Conservation (phyloP, 805 yeast genomes). For the Saccharomycopsis sp. region DNA sequence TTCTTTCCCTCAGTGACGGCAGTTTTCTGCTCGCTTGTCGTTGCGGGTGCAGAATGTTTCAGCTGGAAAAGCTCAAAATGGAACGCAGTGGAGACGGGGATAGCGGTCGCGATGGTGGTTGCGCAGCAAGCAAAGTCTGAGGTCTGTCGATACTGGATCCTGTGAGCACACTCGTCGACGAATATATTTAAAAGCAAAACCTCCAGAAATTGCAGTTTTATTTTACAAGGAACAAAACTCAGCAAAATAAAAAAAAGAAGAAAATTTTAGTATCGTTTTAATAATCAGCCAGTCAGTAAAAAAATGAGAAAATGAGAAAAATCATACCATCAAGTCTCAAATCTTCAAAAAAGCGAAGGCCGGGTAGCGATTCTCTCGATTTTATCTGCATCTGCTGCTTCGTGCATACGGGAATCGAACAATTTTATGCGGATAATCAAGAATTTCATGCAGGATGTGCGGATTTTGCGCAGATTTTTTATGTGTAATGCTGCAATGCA, state of each 20-base stretch:
- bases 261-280: neutral
- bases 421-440: neutral
- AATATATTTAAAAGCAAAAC: neutral
- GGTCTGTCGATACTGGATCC: neutral
- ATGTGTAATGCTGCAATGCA: neutral
- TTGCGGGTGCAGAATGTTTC: too few species aligned
- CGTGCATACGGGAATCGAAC: neutral
- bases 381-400: neutral
- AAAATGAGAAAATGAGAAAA: neutral
- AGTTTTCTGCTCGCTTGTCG: too few species aligned
- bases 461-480: neutral
- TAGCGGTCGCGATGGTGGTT: neutral
- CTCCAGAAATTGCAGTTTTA: too few species aligned
- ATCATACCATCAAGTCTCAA: neutral
- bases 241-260: neutral
- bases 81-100: neutral
- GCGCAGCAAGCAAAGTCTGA: neutral
- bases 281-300: neutral
- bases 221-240: neutral
- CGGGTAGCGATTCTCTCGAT: too few species aligned
- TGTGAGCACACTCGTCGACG: neutral
- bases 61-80: too few species aligned
- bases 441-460: neutral
- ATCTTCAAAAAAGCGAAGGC: neutral
- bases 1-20: too few species aligned